These are phyloP conservation scores for Microbotryomycetes sp. DNA, from an alignment of 1,284 basidiomycete genomes.

Conservation along the genomic window DNA sequence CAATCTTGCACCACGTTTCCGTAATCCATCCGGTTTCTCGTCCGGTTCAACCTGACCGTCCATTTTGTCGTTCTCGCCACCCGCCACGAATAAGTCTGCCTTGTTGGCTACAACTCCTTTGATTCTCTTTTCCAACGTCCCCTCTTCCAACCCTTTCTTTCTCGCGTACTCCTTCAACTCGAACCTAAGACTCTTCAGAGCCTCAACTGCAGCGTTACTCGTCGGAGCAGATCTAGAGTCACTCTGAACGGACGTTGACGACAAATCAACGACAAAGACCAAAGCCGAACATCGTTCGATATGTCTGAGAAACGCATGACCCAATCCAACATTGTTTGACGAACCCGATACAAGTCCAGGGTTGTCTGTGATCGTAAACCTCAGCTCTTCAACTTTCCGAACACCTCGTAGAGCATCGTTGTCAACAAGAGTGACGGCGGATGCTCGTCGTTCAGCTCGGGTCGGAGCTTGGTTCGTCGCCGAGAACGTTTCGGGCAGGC, in stretches of 20 bases:
- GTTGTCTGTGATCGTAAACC: conserved; percentile 96
- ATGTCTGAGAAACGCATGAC: conserved; percentile 86
- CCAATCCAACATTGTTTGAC: conserved; percentile 81
- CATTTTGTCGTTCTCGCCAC: background rate
- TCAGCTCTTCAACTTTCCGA: conserved; percentile 53
- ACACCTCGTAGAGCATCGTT: background rate
- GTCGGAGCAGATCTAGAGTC: conserved; percentile 2
- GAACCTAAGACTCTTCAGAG: conserved; percentile 60
- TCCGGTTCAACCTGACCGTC: background rate
- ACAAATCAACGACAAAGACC: conserved; percentile 86
- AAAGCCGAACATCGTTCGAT: conserved; percentile 87
- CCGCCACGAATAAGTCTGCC: conserved; percentile 74
- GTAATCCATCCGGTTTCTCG: background rate
- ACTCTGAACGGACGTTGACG: conserved; percentile 40
- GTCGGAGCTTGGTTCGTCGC: background rate
- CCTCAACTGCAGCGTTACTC: conserved; percentile 65
- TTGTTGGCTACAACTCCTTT: conserved; percentile 81
- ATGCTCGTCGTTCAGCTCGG: conserved; percentile 15
- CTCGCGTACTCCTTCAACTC: conserved; percentile 71
- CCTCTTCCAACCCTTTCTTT: conserved; percentile 41
- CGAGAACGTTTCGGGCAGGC: conserved; percentile 13
- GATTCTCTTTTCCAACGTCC: conserved; percentile 27
- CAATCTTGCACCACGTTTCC: conserved; percentile 33
- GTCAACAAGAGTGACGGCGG: background rate
- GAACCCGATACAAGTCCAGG: conserved; percentile 82